Evolutionary conservation across 176 grass and related monocot species (phyloP).

Genomic region (Aegilops umbellulata): DNA sequence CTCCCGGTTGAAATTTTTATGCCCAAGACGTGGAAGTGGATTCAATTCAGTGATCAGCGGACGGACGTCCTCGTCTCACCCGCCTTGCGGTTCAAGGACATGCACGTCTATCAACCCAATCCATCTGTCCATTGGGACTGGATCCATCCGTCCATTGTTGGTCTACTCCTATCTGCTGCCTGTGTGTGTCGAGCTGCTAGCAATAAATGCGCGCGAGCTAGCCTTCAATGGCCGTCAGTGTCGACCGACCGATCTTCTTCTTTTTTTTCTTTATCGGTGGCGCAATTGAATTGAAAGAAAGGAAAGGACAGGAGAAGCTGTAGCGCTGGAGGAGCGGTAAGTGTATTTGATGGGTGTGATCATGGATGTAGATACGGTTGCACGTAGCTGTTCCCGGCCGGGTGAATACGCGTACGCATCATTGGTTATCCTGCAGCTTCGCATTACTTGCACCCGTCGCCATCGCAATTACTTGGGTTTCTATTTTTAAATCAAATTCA

Average conservation of each 20-base stretch:
- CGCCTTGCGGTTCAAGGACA: too few species aligned
- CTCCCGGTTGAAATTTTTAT: neutral
- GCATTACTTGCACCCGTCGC: neutral
- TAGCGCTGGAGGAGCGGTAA: neutral
- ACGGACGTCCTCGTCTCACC: too few species aligned
- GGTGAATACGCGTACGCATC: neutral
- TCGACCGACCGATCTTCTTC: neutral
- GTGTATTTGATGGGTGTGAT: neutral
- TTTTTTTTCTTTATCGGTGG: neutral
- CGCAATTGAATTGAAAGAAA: neutral
- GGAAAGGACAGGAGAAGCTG: neutral
- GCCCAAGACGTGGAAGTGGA: neutral
- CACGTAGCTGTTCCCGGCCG: conserved; percentile 23
- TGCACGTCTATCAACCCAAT: too few species aligned
- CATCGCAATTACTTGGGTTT: too few species aligned
- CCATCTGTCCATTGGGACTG: too few species aligned
- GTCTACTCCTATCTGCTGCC: neutral
- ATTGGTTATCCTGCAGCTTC: neutral
- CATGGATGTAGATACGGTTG: conserved; percentile 23
- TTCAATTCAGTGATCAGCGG: neutral
- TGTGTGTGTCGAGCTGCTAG: conserved; percentile 17
- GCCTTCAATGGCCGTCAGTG: conserved; percentile 31
- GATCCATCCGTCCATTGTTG: too few species aligned
- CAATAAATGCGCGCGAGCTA: conserved; percentile 24
- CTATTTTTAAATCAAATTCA: too few species aligned